A percentile compares a stretch with the other conserved stretches of the same genome.
phyloP scores from a whole-genome alignment of 495 filamentous ascomycete species.

The Aspergillus leporis region DNA sequence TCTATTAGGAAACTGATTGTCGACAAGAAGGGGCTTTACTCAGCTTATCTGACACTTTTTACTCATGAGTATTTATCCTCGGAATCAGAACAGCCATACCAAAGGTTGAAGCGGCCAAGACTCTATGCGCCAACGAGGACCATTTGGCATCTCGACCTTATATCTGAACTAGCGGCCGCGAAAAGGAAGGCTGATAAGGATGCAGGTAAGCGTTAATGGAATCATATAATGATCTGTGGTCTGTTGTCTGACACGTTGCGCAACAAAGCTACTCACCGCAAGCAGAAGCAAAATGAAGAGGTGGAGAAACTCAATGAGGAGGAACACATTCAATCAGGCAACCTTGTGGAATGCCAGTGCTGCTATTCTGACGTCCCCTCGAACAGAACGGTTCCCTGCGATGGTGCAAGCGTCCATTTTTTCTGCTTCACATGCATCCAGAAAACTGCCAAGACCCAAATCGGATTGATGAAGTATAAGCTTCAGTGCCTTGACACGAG shows the following conservation, averaged over 20 bases:
- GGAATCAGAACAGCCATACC: not conserved
- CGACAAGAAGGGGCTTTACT: slow-evolving; percentile 19
- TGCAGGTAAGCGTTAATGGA: slow-evolving; percentile 10
- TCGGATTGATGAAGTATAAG: slow-evolving; percentile 64
- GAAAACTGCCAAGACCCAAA: slow-evolving; percentile 61
- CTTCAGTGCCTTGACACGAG: slow-evolving; percentile 55
- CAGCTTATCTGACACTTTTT: slow-evolving; percentile 17
- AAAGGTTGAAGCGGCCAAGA: slow-evolving; percentile 9
- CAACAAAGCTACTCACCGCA: slow-evolving; percentile 7
- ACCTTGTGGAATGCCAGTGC: slow-evolving; percentile 63
- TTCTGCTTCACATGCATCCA: slow-evolving; percentile 71
- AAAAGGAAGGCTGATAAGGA: slow-evolving; percentile 19
- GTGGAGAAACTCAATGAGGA: slow-evolving; percentile 43
- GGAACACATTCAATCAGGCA: slow-evolving; percentile 36
- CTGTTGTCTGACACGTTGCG: not conserved
- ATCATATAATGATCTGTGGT: not conserved
- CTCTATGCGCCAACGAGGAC: not conserved
- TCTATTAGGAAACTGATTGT: slow-evolving; percentile 15
- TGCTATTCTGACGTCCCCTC: slow-evolving; percentile 67
- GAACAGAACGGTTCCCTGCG: slow-evolving; percentile 69
- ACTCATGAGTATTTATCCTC: slow-evolving; percentile 7
- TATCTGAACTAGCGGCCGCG: slow-evolving; percentile 35
- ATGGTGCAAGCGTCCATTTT: slow-evolving; percentile 56
- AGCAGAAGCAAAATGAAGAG: slow-evolving; percentile 45
- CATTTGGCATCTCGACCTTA: slow-evolving; percentile 9